These are phyloP conservation scores for Synchytrium microbalum DNA, from an alignment of 371 early-diverging fungal species.

Conservation along the genomic window DNA sequence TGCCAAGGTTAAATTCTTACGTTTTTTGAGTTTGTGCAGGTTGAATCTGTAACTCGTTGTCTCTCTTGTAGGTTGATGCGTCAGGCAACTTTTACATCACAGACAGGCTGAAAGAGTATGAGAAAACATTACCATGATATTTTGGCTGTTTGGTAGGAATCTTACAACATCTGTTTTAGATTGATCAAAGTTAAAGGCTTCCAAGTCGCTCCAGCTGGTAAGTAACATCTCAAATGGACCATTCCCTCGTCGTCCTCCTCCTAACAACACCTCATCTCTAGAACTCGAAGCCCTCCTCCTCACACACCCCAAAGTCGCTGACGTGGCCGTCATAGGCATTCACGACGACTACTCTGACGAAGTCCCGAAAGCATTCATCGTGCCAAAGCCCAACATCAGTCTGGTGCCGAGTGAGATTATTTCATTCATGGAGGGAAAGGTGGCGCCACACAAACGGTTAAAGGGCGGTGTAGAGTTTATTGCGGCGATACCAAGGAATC, in stretches of 20 bases:
- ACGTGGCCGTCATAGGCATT: conserved; percentile 52
- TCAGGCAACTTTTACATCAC: conserved; percentile 47
- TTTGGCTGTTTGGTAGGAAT: background rate
- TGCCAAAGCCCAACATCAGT: background rate
- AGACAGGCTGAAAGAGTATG: conserved; percentile 42
- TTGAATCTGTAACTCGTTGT: no score
- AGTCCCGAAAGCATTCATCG: conserved; percentile 4
- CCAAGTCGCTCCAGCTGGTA: conserved; percentile 75
- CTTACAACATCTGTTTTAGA: no score
- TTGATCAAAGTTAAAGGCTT: conserved; percentile 45
- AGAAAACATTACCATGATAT: conserved; percentile 14
- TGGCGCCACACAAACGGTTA: conserved; percentile 59
- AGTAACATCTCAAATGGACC: no score
- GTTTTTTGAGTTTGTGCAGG: no score
- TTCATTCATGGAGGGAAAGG: conserved; percentile 40
- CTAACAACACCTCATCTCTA: no score
- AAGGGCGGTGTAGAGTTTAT: conserved; percentile 52
- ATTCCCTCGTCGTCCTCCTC: no score
- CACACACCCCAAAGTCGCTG: conserved; percentile 58
- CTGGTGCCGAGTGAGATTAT: background rate
- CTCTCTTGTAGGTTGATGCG: no score
- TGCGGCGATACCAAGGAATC: background rate
- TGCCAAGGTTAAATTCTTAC: no score
- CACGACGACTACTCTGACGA: background rate
- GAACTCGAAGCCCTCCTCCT: conserved; percentile 73